These are phyloP conservation scores for Botrytis medusae DNA, from an alignment of 2,329 filamentous ascomycete species.

Conservation along the genomic window DNA sequence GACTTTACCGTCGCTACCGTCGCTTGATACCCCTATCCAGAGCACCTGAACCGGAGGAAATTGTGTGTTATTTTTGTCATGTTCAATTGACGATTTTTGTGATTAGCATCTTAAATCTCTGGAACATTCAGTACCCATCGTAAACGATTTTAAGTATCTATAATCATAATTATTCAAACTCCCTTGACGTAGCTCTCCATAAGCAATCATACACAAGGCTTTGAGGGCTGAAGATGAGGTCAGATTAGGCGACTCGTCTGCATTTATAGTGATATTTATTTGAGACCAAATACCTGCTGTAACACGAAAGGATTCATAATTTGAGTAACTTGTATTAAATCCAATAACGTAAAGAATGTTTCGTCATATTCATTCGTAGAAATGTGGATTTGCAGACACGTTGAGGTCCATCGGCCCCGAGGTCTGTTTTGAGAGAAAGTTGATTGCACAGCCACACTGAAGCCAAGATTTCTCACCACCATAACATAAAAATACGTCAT, in stretches of 20 bases:
- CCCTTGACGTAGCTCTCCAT: not conserved
- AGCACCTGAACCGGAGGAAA: not conserved
- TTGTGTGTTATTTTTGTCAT: not conserved
- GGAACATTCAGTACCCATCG: not conserved
- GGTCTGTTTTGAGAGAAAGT: not conserved
- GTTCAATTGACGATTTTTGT: too few species aligned
- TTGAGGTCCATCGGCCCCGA: not conserved
- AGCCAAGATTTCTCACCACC: not conserved
- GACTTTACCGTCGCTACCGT: not conserved
- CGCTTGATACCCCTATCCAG: not conserved
- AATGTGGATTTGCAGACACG: not conserved
- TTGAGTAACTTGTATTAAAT: not conserved
- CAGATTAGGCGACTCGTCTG: not conserved
- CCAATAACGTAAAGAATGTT: not conserved
- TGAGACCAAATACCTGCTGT: not conserved
- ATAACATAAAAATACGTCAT: slow-evolving; percentile 9
- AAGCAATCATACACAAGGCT: not conserved
- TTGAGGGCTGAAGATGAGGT: not conserved
- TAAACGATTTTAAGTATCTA: too few species aligned
- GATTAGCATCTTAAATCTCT: not conserved
- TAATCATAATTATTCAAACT: not conserved
- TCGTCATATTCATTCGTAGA: not conserved
- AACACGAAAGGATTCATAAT: accelerated
- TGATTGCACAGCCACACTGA: slow-evolving; percentile 8
- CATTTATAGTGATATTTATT: not conserved